Evolutionary conservation across 2,329 filamentous ascomycete species (phyloP), one percentile per base, ranked within the genome.

Genomic region (Apiospora kogelbergensis): DNA sequence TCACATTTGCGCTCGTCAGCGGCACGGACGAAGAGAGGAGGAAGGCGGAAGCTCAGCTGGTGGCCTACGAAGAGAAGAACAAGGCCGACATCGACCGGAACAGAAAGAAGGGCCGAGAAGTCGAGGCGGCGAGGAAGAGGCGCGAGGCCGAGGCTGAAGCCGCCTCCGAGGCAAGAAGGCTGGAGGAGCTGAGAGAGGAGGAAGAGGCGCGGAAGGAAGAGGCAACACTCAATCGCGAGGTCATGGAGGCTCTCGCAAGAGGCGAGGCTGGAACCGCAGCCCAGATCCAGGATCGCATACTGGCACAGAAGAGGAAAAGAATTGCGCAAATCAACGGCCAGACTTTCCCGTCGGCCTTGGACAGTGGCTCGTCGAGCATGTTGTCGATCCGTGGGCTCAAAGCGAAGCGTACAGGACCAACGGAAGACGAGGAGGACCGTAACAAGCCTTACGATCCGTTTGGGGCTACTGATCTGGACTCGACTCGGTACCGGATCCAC

Each of bases 391-490:
- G 93, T 73, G 95, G 95, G 1, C 86, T 98, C 69, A 94, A 93
- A 80, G 90, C 87, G 75, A 86, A 84, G 78, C 80, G 79, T 73
- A 85, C 80, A 74, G 72, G 71, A 30, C 73, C 72, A n/a, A 72
- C 84, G 69, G 84, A 85, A 66, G 83, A 86, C 68, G 84, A 85
- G 2, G 86, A 88, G 1, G 87, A 88, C 44, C 88, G 88, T 6
- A 90, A 94, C 74, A 90, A 90, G 69, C 91, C 93, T 0, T 98
- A 97, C 81, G 94, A 98, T 82, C 92, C 95, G 0, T 97, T 96
- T 77, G 94, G 90, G 46, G 96, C 94, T 0, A 82, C 95, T 71
- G 81, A 87, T 63, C 87, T 77, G 66, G 84, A 85, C 30, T 88
- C 89, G 26, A 85, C 91, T 73, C 91, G 95, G 74, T 95, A 93